Evolutionary conservation across 1,284 basidiomycete genomes (phyloP).

Genomic region (Cutaneotrichosporon arboriforme): DNA sequence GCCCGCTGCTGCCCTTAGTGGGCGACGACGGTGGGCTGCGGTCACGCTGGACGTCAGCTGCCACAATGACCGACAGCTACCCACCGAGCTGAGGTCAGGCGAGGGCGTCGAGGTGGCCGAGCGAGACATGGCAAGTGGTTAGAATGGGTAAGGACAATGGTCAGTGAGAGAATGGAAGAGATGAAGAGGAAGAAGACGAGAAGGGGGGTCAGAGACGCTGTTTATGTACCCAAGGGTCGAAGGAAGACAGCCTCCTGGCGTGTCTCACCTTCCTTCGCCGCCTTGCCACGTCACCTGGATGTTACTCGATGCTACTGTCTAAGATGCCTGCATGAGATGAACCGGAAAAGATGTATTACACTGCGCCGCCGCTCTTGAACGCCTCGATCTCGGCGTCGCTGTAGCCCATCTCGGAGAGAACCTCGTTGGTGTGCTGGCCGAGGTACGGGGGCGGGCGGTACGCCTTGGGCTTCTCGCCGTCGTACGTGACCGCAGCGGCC

Average conservation of each 20-base stretch:
- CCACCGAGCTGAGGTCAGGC: not conserved
- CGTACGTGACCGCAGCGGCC: constrained; percentile 79
- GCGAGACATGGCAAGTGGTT: not conserved
- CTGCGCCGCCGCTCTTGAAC: constrained; percentile 53
- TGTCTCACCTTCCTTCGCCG: not conserved
- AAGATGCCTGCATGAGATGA: constrained; percentile 4
- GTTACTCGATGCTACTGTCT: not conserved
- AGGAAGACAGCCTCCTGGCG: not conserved
- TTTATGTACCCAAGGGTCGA: not conserved
- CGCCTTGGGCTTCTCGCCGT: constrained; percentile 64
- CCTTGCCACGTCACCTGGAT: not conserved
- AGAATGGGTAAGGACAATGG: not conserved
- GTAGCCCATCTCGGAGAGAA: constrained; percentile 68
- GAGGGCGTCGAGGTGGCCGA: not conserved
- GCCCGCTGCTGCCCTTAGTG: too few species aligned
- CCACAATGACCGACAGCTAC: not conserved
- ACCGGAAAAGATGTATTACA: constrained; percentile 5
- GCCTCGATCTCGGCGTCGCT: constrained; percentile 57
- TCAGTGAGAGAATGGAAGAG: not conserved
- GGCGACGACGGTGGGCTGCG: not conserved
- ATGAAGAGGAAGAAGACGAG: constrained; percentile 5
- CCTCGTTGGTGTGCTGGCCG: constrained; percentile 75
- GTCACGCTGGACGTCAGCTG: not conserved
- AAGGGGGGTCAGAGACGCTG: not conserved
- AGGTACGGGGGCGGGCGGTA: constrained; percentile 73